Evolutionary conservation across 768 basidiomycete species (phyloP), one percentile per base, ranked within the genome.

Genomic region (Brasilioporus rufonigricans): DNA sequence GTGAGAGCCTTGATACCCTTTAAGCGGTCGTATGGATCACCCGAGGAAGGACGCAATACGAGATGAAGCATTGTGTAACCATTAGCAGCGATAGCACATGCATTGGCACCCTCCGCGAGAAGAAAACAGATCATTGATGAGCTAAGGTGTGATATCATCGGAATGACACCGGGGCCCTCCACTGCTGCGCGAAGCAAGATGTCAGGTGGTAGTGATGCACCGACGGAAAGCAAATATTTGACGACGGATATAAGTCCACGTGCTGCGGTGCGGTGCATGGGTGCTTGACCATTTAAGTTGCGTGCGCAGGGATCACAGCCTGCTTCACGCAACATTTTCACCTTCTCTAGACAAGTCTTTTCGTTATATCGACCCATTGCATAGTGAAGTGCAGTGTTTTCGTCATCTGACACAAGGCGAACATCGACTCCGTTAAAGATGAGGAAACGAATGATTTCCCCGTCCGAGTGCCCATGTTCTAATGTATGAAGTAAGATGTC

Each of bases 251-350:
- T 26, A 12, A 16, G 4, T 1, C 32, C 26, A 1, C 16, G 12
- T 23, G 23, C 13, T 11, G 21, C 39, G 7, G 55, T 51, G 8
- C 35, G 0, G 5, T 53, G 1, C 0, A 56, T 6, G 2, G 45
- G 19, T 4, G 55, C 41, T 35, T 27, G 12, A 2, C 55, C 55
- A 3, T 4, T 0, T 0, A 16, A 24, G 5, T 46, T 29, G n/a
- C 44, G 19, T 14, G 31, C 44, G 13, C 11, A 13, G 10, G 53
- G 41, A 44, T 55, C 18, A 18, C 55, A 56, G 3, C 55, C 55
- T 10, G 32, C n/a, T 11, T 32, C 12, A 19, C 29, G 19, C 11
- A 46, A 12, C 5, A 32, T n/a, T 32, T 21, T 32, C n/a, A 12
- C 21, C n/a, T 1, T 21, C 6, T 46, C 19, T 10, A 46, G 29